A percentile compares a stretch with the other conserved stretches of the same genome.
Conservation (phyloP, 2,329 filamentous ascomycete genomes). For the Aspergillus sp. region DNA sequence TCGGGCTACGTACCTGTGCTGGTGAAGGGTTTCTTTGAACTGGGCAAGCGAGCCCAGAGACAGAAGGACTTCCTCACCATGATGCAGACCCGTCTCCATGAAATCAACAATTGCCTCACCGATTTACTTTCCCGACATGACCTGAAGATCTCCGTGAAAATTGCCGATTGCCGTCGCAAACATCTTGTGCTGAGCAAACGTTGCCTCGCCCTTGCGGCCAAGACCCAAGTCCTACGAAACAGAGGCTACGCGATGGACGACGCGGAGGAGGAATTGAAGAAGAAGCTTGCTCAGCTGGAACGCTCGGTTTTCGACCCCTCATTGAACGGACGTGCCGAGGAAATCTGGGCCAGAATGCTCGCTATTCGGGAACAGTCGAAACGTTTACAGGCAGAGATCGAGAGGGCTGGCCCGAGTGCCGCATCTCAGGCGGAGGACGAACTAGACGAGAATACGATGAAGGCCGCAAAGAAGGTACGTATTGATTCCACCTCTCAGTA, state of each 20-base stretch:
- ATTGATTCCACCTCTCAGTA: neutral
- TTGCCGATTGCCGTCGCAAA: slow-evolving; percentile 58
- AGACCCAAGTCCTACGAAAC: slow-evolving; percentile 63
- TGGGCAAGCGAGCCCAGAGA: slow-evolving; percentile 57
- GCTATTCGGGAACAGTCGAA: slow-evolving; percentile 59
- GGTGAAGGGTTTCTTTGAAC: slow-evolving; percentile 59
- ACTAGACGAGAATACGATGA: slow-evolving; percentile 59
- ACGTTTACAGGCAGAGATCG: slow-evolving; percentile 60
- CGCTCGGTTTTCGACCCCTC: slow-evolving; percentile 60
- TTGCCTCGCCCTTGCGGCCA: slow-evolving; percentile 61
- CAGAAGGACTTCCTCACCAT: slow-evolving; percentile 59
- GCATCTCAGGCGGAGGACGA: slow-evolving; percentile 43
- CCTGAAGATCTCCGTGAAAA: slow-evolving; percentile 57
- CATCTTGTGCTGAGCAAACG: slow-evolving; percentile 61
- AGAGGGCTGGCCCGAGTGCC: slow-evolving; percentile 49
- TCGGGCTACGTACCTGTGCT: slow-evolving; percentile 60
- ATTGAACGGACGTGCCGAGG: slow-evolving; percentile 60
- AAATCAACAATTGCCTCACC: slow-evolving; percentile 64
- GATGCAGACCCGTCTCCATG: slow-evolving; percentile 60
- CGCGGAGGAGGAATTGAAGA: slow-evolving; percentile 62
- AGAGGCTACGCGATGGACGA: slow-evolving; percentile 65
- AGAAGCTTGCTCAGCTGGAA: slow-evolving; percentile 60
- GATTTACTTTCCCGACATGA: slow-evolving; percentile 61
- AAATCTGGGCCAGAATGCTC: slow-evolving; percentile 68
- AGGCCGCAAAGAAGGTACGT: slow-evolving; percentile 60